These are phyloP conservation scores for Glycine latifolia DNA, from an alignment of 306 rosid genomes.

Conservation along the genomic window DNA sequence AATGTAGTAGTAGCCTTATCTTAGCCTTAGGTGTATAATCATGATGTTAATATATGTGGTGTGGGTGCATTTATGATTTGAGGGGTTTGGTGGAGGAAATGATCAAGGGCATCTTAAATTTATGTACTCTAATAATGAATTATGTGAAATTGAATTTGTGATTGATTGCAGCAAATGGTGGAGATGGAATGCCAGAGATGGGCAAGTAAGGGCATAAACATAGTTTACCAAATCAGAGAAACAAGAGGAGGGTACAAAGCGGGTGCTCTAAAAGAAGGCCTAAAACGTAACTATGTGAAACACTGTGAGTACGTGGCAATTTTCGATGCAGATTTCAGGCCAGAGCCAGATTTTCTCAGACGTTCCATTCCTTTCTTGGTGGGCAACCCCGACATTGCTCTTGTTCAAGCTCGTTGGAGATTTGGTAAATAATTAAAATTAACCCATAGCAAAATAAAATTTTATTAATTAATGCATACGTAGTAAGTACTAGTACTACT, in stretches of 20 bases:
- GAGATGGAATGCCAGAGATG: conserved; percentile 94
- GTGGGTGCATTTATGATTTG: too few relatives aligned
- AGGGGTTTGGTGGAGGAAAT: background rate
- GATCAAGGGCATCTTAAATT: background rate
- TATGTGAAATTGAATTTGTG: background rate
- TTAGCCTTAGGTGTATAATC: background rate
- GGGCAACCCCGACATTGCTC: conserved; percentile 80
- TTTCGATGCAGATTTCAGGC: conserved; percentile 94
- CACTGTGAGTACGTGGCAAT: conserved; percentile 93
- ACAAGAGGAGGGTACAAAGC: conserved; percentile 89
- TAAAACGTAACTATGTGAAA: conserved; percentile 85
- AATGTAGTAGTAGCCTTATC: background rate
- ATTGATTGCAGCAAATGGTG: conserved; percentile 82
- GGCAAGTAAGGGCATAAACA: conserved; percentile 92
- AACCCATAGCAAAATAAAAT: background rate
- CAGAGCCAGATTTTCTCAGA: conserved; percentile 86
- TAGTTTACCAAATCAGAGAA: conserved; percentile 90
- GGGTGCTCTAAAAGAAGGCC: conserved; percentile 93
- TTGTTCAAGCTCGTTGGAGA: conserved; percentile 99
- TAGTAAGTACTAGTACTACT: too few relatives aligned
- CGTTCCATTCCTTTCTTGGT: conserved; percentile 91
- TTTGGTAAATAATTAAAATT: conserved; percentile 62
- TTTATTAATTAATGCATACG: too few relatives aligned
- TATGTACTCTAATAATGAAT: background rate
- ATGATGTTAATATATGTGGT: background rate